Evolutionary conservation across 1,139 yeast genomes (phyloP).

Genomic region (Yamadazyma pseudoaaseri): DNA sequence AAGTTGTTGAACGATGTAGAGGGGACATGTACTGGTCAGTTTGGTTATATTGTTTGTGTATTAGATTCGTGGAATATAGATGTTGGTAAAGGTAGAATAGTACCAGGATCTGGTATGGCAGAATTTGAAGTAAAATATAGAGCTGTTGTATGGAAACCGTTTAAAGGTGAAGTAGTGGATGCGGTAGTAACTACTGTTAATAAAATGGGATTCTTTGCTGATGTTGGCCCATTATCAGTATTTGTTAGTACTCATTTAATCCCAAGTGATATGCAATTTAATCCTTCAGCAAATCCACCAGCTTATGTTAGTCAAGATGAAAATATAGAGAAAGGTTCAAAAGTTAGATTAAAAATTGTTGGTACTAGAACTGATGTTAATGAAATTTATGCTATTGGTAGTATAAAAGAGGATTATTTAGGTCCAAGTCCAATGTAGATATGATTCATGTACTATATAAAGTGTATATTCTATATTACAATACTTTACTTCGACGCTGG

Average conservation of each 20-base stretch:
- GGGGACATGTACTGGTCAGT: slow-evolving; percentile 98
- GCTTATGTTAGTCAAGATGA: slow-evolving; percentile 97
- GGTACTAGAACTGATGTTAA: slow-evolving; percentile 98
- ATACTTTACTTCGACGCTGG: slow-evolving; percentile 3
- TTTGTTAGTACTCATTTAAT: slow-evolving; percentile 93
- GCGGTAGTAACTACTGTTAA: slow-evolving; percentile 93
- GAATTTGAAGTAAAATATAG: slow-evolving; percentile 95
- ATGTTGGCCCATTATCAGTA: slow-evolving; percentile 94
- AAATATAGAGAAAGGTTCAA: slow-evolving; percentile 88
- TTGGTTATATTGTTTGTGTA: slow-evolving; percentile 96
- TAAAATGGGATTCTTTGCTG: slow-evolving; percentile 96
- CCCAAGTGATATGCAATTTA: slow-evolving; percentile 91
- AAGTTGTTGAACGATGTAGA: slow-evolving; percentile 93
- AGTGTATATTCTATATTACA: slow-evolving; percentile 8
- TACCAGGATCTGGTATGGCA: slow-evolving; percentile 90
- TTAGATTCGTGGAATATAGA: slow-evolving; percentile 93
- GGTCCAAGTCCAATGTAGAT: slow-evolving; percentile 59
- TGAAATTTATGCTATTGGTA: slow-evolving; percentile 95
- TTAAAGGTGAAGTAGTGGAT: slow-evolving; percentile 97
- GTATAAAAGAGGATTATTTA: slow-evolving; percentile 94
- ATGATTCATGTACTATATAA: slow-evolving; percentile 3
- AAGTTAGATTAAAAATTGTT: slow-evolving; percentile 90
- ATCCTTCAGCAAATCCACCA: slow-evolving; percentile 96
- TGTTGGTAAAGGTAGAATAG: slow-evolving; percentile 89
- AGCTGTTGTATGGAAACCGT: slow-evolving; percentile 98